Evolutionary conservation across 805 yeast genomes (phyloP).

Genomic region (Candida nonsorbophila): DNA sequence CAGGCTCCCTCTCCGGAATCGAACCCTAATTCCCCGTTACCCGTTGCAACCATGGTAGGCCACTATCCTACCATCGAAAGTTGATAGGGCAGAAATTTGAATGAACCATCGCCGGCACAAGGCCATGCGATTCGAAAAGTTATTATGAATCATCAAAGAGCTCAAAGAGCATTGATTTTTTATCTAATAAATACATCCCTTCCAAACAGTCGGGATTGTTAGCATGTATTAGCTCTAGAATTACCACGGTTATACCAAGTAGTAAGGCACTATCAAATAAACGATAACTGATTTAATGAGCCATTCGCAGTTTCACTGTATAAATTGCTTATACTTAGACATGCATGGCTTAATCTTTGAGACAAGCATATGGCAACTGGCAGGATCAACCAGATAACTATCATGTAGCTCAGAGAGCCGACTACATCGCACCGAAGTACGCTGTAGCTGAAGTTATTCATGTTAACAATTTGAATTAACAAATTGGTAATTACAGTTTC

Average conservation of each 20-base stretch:
- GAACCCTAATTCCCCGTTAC: too few species aligned
- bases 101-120: slow-evolving; percentile 44
- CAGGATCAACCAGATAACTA: slow-evolving; percentile 6
- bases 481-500: too few species aligned
- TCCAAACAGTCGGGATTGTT: slow-evolving; percentile 26
- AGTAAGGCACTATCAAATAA: slow-evolving; percentile 44
- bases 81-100: slow-evolving; percentile 46
- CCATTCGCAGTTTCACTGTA: slow-evolving; percentile 45
- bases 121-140: slow-evolving; percentile 39
- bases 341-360: slow-evolving; percentile 7
- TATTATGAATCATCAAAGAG: slow-evolving; percentile 40
- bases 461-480: slow-evolving; percentile 2
- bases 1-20: too few species aligned
- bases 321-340: slow-evolving; percentile 8
- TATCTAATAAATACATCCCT: slow-evolving; percentile 41
- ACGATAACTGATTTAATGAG: slow-evolving; percentile 47
- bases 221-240: slow-evolving; percentile 47
- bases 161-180: slow-evolving; percentile 41
- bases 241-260: slow-evolving; percentile 46
- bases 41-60: too few species aligned
- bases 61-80: too few species aligned
- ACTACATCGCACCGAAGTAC: background rate
- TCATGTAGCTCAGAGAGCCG: background rate
- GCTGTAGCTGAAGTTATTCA: slow-evolving; percentile 1
- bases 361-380: slow-evolving; percentile 8